Percentiles rank a stretch among this genome's conserved stretches.
Conservation (phyloP, 768 basidiomycete genomes). For the Lactifluus volemus region DNA sequence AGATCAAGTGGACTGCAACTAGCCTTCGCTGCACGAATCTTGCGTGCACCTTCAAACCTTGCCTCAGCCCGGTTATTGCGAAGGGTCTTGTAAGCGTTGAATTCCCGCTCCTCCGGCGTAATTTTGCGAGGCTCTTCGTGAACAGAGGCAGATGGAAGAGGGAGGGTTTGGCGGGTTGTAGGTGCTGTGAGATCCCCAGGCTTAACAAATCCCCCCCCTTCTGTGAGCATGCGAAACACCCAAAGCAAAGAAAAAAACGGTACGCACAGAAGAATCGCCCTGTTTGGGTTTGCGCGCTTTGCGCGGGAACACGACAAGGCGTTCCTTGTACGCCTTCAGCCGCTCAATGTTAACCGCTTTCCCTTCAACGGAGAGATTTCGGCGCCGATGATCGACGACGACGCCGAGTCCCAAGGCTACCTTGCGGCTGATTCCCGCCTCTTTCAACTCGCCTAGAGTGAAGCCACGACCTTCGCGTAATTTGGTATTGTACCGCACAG, state of each 20-base stretch:
- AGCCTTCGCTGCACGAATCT: constrained; percentile 79
- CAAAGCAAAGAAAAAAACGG: neutral
- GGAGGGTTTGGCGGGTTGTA: constrained; percentile 58
- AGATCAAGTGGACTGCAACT: constrained; percentile 23
- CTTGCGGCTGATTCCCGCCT: constrained; percentile 90
- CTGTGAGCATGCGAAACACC: constrained; percentile 7
- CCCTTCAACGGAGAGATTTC: constrained; percentile 94
- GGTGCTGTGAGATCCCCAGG: constrained; percentile 73
- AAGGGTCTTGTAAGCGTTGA: constrained; percentile 84
- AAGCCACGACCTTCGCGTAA: constrained; percentile 95
- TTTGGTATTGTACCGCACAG: constrained; percentile 97
- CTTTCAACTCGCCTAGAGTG: constrained; percentile 89
- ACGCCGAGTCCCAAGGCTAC: constrained; percentile 90
- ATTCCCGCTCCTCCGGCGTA: constrained; percentile 79
- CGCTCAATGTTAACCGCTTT: constrained; percentile 92
- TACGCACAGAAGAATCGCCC: constrained; percentile 82
- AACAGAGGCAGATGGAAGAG: constrained; percentile 58
- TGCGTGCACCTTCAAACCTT: constrained; percentile 82
- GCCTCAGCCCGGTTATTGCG: constrained; percentile 75
- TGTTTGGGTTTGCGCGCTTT: constrained; percentile 93
- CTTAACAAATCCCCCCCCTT: constrained; percentile 32
- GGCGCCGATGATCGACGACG: constrained; percentile 93
- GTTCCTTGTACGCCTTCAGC: constrained; percentile 85
- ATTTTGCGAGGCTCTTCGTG: constrained; percentile 90
- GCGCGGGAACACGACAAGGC: constrained; percentile 94